These are phyloP conservation scores for Aspergillus pseudotamarii DNA, from an alignment of 2,329 filamentous ascomycete species.

Conservation along the genomic window DNA sequence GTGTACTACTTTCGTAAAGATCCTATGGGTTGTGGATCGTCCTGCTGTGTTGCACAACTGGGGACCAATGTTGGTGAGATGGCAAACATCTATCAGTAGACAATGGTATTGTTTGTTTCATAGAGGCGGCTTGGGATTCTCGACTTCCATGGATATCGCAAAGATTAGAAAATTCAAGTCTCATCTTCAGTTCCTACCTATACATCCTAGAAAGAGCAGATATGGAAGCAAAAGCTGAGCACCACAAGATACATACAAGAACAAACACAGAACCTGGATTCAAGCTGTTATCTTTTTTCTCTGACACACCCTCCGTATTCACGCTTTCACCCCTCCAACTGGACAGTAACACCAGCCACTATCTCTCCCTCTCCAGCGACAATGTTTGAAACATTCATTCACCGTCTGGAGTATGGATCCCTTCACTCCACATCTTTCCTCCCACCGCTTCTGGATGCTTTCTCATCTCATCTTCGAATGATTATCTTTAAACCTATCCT, in stretches of 20 bases:
- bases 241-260: neutral
- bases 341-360: neutral
- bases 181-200: neutral
- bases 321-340: neutral
- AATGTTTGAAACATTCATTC: neutral
- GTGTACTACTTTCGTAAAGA: neutral
- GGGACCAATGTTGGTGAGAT: neutral
- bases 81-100: neutral
- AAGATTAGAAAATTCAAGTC: neutral
- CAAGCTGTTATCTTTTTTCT: neutral
- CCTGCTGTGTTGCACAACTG: neutral
- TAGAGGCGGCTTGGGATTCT: no score
- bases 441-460: neutral
- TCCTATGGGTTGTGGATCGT: neutral
- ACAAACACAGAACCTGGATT: neutral
- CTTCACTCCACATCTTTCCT: neutral
- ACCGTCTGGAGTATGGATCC: neutral
- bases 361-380: neutral
- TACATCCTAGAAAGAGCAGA: neutral
- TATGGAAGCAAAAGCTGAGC: neutral
- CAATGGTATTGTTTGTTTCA: neutral
- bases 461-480: neutral
- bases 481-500: neutral
- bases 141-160: neutral
- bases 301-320: neutral